Evolutionary conservation across 2,329 filamentous ascomycete species (phyloP).

Genomic region (Cyclaneusma minus): DNA sequence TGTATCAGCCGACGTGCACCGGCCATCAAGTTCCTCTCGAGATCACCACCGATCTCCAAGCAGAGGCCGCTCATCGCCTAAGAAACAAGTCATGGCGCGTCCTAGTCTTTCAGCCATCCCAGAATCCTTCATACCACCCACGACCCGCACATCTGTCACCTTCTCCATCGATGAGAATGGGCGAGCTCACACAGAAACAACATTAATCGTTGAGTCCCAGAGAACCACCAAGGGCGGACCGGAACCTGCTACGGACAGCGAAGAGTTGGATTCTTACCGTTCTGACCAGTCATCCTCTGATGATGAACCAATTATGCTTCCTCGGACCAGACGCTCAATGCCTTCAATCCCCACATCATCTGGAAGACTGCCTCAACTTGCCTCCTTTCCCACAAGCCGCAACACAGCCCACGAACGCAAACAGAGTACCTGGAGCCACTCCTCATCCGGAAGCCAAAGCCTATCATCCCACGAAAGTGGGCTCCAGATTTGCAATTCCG

Average conservation of each 20-base stretch:
- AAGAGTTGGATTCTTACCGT: conserved; percentile 29
- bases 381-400: conserved; percentile 10
- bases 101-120: conserved; percentile 42
- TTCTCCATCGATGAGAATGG: conserved; percentile 49
- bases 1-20: background rate
- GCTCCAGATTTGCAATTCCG: conserved; percentile 10
- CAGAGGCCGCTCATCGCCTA: conserved; percentile 26
- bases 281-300: conserved; percentile 41
- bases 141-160: conserved; percentile 39
- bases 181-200: conserved; percentile 21
- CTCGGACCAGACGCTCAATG: too few relatives aligned
- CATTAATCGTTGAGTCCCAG: conserved; percentile 11
- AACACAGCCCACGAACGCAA: conserved; percentile 10
- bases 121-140: conserved; percentile 27
- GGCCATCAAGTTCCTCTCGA: conserved; percentile 8
- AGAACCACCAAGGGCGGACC: conserved; percentile 8
- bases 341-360: too few relatives aligned
- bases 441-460: conserved; percentile 15
- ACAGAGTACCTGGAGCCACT: conserved; percentile 11
- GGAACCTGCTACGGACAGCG: conserved; percentile 8
- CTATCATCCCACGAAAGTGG: conserved; percentile 10
- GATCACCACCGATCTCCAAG: conserved; percentile 9
- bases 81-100: conserved; percentile 30
- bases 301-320: conserved; percentile 49
- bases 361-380: too few relatives aligned